Evolutionary conservation across 371 early-diverging fungal species (phyloP).

Genomic region (Syncephalastrum racemosum): DNA sequence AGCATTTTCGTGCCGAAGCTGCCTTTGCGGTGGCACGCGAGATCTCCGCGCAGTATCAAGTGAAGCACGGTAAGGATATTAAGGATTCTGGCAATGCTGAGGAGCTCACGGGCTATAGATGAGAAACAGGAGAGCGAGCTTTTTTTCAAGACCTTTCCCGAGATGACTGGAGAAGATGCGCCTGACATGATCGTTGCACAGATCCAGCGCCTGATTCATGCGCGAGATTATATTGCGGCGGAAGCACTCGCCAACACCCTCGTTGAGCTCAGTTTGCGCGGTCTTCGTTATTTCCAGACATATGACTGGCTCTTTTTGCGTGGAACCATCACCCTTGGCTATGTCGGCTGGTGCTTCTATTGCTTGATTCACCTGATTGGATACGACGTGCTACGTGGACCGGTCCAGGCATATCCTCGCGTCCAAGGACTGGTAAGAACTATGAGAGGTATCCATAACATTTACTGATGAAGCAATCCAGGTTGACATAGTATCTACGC

Average conservation of each 20-base stretch:
- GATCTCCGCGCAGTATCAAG: slow-evolving; percentile 81
- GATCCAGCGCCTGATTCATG: slow-evolving; percentile 63
- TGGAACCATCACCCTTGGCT: slow-evolving; percentile 83
- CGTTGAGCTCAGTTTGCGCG: slow-evolving; percentile 69
- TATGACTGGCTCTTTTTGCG: slow-evolving; percentile 94
- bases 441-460: not conserved
- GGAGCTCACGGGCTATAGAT: slow-evolving; percentile 33
- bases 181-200: slow-evolving; percentile 54
- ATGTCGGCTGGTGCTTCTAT: slow-evolving; percentile 89
- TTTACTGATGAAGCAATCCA: slow-evolving; percentile 12
- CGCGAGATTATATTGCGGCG: slow-evolving; percentile 62
- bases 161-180: slow-evolving; percentile 50
- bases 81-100: not conserved
- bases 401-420: not conserved
- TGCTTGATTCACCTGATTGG: slow-evolving; percentile 73
- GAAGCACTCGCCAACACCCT: slow-evolving; percentile 60
- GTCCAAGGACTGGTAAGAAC: not conserved
- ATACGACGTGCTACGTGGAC: slow-evolving; percentile 29
- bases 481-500: slow-evolving; percentile 43
- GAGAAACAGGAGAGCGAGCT: slow-evolving; percentile 73
- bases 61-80: slow-evolving; percentile 65
- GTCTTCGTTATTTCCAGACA: slow-evolving; percentile 93
- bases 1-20: slow-evolving; percentile 69
- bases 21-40: slow-evolving; percentile 81
- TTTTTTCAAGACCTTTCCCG: slow-evolving; percentile 74